These are phyloP conservation scores for Penicillium palitans DNA, from an alignment of 2,329 filamentous ascomycete species.

Conservation along the genomic window DNA sequence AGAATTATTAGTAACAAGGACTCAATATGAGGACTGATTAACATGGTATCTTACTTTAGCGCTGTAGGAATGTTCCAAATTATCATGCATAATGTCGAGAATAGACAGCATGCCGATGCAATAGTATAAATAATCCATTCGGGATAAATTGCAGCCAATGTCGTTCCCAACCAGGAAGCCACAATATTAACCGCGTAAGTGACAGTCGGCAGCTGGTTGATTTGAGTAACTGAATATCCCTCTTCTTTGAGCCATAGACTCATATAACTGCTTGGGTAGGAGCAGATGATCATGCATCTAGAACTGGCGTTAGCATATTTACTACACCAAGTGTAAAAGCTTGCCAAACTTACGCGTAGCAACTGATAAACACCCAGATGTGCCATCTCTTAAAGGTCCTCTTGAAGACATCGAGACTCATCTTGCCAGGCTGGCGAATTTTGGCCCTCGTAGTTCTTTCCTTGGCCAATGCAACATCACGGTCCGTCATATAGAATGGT, in stretches of 20 bases:
- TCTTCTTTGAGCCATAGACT: constrained; percentile 55
- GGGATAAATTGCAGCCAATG: constrained; percentile 53
- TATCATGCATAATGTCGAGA: constrained; percentile 50
- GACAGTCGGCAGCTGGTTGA: constrained; percentile 54
- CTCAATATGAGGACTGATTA: not conserved
- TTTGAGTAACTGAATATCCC: constrained; percentile 50
- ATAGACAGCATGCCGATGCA: constrained; percentile 42
- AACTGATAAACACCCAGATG: constrained; percentile 52
- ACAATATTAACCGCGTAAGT: constrained; percentile 52
- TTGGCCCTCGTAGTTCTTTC: constrained; percentile 27
- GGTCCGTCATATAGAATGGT: constrained; percentile 40
- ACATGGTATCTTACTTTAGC: constrained; percentile 40
- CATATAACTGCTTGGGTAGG: constrained; percentile 52
- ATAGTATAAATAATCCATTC: constrained; percentile 52
- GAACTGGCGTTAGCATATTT: not conserved
- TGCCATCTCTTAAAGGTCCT: constrained; percentile 52
- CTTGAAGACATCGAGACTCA: constrained; percentile 48
- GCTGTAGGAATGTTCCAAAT: constrained; percentile 53
- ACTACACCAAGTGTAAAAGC: not conserved
- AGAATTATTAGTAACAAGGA: not conserved
- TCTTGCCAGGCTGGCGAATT: constrained; percentile 42
- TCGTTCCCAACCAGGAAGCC: constrained; percentile 52
- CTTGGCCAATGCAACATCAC: constrained; percentile 42
- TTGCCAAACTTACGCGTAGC: constrained; percentile 47
- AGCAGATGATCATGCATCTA: constrained; percentile 49